These are phyloP conservation scores for Leishmania martiniquensis DNA, from an alignment of 208 protist genomes.

Conservation along the genomic window DNA sequence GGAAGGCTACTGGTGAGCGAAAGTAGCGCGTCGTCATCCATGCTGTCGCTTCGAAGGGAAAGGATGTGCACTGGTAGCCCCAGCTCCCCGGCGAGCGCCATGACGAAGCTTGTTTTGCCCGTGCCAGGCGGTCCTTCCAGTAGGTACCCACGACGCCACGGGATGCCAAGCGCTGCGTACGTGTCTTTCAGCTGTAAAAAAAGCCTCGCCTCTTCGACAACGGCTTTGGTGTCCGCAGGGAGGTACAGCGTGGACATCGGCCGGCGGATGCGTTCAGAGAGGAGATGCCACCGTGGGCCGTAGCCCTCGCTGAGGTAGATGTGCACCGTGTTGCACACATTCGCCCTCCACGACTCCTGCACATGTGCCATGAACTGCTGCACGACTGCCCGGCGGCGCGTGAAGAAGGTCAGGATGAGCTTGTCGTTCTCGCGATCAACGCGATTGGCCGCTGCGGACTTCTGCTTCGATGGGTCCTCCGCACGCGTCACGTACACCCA, in stretches of 20 bases:
- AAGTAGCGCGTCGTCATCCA: constrained; percentile 90
- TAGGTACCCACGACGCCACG: constrained; percentile 95
- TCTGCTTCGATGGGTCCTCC: constrained; percentile 76
- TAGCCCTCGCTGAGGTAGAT: constrained; percentile 70
- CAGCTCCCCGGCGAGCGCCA: constrained; percentile 92
- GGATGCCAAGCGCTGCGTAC: constrained; percentile 92
- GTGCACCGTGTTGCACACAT: constrained; percentile 60
- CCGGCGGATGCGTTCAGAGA: constrained; percentile 66
- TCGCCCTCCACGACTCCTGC: constrained; percentile 47
- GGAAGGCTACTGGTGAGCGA: constrained; percentile 82
- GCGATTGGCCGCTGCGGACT: constrained; percentile 26
- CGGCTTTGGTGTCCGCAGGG: constrained; percentile 39
- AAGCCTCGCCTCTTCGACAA: constrained; percentile 78
- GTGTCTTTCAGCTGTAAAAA: constrained; percentile 84
- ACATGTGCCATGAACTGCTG: constrained; percentile 64
- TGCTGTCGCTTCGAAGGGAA: constrained; percentile 70
- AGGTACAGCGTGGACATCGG: constrained; percentile 80
- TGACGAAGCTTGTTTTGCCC: constrained; percentile 94
- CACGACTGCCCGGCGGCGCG: constrained; percentile 57
- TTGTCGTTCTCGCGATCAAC: constrained; percentile 82
- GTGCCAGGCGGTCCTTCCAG: constrained; percentile 94
- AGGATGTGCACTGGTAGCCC: constrained; percentile 92
- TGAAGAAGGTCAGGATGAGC: constrained; percentile 72
- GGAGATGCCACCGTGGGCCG: constrained; percentile 63
- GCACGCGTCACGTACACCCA: constrained; percentile 74